These are phyloP conservation scores for Suillus fuscotomentosus DNA, from an alignment of 768 basidiomycete species.

Conservation along the genomic window DNA sequence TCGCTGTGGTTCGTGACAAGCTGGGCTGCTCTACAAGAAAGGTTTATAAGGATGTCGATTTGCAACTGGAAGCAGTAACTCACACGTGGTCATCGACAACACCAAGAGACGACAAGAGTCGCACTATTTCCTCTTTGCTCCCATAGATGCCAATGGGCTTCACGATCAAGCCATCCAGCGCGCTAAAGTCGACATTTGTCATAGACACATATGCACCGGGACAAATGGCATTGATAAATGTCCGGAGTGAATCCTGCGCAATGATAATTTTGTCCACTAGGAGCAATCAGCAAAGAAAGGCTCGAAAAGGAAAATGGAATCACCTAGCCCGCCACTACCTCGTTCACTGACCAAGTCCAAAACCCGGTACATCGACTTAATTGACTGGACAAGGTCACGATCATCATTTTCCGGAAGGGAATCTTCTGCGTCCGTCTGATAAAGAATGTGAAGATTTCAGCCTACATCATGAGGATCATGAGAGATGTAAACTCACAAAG, in stretches of 20 bases:
- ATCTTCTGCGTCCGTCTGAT: slow-evolving; percentile 19
- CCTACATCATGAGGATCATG: neutral
- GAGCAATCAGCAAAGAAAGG: neutral
- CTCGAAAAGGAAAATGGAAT: neutral
- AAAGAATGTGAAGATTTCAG: neutral
- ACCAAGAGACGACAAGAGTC: slow-evolving; percentile 37
- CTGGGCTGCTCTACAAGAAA: slow-evolving; percentile 6
- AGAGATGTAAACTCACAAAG: neutral
- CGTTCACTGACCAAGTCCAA: slow-evolving; percentile 53
- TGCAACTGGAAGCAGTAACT: slow-evolving; percentile 14
- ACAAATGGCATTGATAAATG: slow-evolving; percentile 45
- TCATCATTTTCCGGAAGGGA: slow-evolving; percentile 8
- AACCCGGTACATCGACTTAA: slow-evolving; percentile 52
- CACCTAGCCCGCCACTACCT: slow-evolving; percentile 52
- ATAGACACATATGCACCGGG: slow-evolving; percentile 54
- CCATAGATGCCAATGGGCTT: slow-evolving; percentile 60
- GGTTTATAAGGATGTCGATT: neutral
- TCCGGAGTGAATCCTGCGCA: slow-evolving; percentile 44
- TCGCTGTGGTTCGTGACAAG: slow-evolving; percentile 4
- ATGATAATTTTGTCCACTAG: slow-evolving; percentile 66
- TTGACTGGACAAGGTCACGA: slow-evolving; percentile 23
- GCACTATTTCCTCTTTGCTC: slow-evolving; percentile 47
- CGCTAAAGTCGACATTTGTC: slow-evolving; percentile 55
- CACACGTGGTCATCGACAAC: slow-evolving; percentile 41
- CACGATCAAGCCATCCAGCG: slow-evolving; percentile 43